Conservation (phyloP, 441 rosid genomes). For the Hura crepitans region DNA sequence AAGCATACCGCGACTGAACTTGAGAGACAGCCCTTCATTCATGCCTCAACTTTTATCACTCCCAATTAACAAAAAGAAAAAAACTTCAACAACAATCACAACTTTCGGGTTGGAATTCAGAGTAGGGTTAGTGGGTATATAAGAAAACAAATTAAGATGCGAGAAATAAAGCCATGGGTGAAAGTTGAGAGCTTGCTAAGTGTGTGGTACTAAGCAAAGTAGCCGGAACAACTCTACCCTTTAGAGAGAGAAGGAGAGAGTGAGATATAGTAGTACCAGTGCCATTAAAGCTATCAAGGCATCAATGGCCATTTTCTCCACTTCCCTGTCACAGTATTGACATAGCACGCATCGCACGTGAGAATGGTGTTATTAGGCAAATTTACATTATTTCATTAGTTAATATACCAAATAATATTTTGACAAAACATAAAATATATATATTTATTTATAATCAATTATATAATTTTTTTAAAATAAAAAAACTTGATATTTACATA, state of each 20-base stretch:
- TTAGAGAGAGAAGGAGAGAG: slow-evolving; percentile 15
- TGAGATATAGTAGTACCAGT: slow-evolving; percentile 13
- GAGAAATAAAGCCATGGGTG: not conserved
- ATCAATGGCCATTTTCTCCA: slow-evolving; percentile 25
- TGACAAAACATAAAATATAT: too few relatives aligned
- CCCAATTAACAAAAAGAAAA: slow-evolving; percentile 18
- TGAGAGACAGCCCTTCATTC: slow-evolving; percentile 38
- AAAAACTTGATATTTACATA: too few relatives aligned
- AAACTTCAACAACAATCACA: not conserved
- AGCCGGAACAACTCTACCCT: slow-evolving; percentile 29
- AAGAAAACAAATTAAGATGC: not conserved
- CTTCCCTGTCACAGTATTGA: not conserved
- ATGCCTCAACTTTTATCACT: slow-evolving; percentile 25
- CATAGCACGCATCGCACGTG: slow-evolving; percentile 11
- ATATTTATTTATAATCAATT: too few relatives aligned
- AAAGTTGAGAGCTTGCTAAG: not conserved
- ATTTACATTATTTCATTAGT: too few relatives aligned
- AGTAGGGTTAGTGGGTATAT: not conserved
- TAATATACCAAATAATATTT: too few relatives aligned
- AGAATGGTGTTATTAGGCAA: too few relatives aligned
- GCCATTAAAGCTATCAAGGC: slow-evolving; percentile 35
- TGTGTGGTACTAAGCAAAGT: slow-evolving; percentile 26
- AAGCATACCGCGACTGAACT: slow-evolving; percentile 24
- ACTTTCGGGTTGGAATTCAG: slow-evolving; percentile 24
- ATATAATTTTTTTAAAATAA: too few relatives aligned